phyloP scores from a whole-genome alignment of 345 rosid genomes.

The Salix arbutifolia region DNA sequence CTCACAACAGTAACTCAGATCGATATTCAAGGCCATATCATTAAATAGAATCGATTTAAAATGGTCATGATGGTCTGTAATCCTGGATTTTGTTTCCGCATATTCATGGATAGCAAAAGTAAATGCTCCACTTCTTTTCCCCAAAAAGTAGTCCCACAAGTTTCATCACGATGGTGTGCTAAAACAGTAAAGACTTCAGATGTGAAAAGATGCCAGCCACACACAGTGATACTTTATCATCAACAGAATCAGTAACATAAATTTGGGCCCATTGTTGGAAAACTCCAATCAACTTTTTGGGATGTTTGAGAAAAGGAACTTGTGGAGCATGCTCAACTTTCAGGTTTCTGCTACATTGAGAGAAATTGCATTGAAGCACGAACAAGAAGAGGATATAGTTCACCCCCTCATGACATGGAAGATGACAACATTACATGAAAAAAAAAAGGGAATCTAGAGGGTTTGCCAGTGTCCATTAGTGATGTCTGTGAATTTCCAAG shows the following conservation, averaged over 20 bases:
- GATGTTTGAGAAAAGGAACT: neutral
- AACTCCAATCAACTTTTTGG: neutral
- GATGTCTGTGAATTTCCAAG: neutral
- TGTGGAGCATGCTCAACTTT: neutral
- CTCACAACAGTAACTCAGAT: neutral
- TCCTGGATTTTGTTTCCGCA: neutral
- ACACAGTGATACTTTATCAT: neutral
- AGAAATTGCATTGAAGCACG: neutral
- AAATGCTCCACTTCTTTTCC: neutral
- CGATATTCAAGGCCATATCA: neutral
- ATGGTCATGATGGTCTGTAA: neutral
- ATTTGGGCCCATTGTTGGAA: neutral
- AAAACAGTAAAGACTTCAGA: neutral
- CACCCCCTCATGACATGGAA: neutral
- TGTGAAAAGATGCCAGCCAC: neutral
- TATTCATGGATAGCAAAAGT: neutral
- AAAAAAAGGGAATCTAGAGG: constrained; percentile 1
- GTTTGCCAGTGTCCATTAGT: neutral
- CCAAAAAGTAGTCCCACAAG: neutral
- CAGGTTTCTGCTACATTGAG: neutral
- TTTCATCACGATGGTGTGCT: neutral
- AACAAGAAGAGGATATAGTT: neutral
- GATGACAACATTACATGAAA: constrained; percentile 3
- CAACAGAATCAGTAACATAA: neutral
- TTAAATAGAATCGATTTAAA: no score